These are phyloP conservation scores for Hemisphaericaspora lyxosophila DNA, from an alignment of 1,139 yeast genomes.

Conservation along the genomic window DNA sequence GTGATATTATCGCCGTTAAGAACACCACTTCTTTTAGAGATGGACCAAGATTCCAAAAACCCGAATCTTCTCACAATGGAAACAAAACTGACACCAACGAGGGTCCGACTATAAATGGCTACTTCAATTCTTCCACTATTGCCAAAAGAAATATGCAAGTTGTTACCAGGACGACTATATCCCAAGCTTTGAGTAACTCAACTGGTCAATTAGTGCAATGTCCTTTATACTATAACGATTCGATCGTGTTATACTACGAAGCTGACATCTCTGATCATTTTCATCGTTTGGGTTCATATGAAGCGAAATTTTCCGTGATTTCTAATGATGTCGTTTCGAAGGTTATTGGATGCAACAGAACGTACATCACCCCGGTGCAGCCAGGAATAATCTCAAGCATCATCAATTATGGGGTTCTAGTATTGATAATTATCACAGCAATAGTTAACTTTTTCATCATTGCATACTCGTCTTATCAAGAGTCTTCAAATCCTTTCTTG, in stretches of 20 bases:
- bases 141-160: not conserved
- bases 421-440: slow-evolving; percentile 43
- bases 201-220: slow-evolving; percentile 35
- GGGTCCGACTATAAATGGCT: not conserved
- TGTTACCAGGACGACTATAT: not conserved
- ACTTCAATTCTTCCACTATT: slow-evolving; percentile 4
- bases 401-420: slow-evolving; percentile 41
- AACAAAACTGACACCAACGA: not conserved
- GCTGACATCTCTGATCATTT: slow-evolving; percentile 35
- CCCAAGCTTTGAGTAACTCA: slow-evolving; percentile 16
- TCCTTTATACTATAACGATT: slow-evolving; percentile 44
- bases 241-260: slow-evolving; percentile 38
- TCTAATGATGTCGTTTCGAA: slow-evolving; percentile 34
- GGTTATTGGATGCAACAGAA: slow-evolving; percentile 48
- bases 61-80: not conserved
- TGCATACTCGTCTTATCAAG: slow-evolving; percentile 59
- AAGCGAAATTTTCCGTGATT: slow-evolving; percentile 37
- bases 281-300: slow-evolving; percentile 44
- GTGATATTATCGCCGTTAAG: slow-evolving; percentile 46
- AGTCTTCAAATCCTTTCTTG: slow-evolving; percentile 57
- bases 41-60: slow-evolving; percentile 23
- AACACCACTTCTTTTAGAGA: slow-evolving; percentile 25
- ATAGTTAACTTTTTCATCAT: slow-evolving; percentile 44
- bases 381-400: slow-evolving; percentile 29
- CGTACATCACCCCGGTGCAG: slow-evolving; percentile 52